These are phyloP conservation scores for Chytriomyces sp. DNA, from an alignment of 192 early-diverging fungal genomes.

Conservation along the genomic window DNA sequence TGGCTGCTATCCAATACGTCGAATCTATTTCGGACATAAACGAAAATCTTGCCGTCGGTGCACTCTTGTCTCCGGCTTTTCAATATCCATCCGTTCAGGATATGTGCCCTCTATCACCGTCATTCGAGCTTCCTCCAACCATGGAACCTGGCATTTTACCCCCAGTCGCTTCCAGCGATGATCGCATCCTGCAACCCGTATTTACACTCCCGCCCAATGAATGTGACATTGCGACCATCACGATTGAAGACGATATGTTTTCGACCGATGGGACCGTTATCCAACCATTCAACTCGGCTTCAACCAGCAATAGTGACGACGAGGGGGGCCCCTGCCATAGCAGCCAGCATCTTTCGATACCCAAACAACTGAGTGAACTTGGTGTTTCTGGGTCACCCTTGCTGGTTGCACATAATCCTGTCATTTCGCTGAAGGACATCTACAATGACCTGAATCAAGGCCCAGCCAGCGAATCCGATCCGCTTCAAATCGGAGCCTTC, in stretches of 20 bases:
- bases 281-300: not conserved
- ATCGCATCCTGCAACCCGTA: not conserved
- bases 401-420: not conserved
- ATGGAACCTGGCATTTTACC: not conserved
- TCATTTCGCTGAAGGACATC: conserved; percentile 28
- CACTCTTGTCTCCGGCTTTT: conserved; percentile 22
- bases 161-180: not conserved
- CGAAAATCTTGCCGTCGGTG: not conserved
- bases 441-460: conserved; percentile 1
- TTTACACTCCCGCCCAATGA: conserved; percentile 11
- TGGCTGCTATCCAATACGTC: not conserved
- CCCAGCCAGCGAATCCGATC: not conserved
- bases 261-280: not conserved
- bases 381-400: not conserved
- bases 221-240: not conserved
- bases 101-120: not conserved
- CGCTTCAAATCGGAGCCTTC: not conserved
- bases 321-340: not conserved
- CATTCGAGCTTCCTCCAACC: not conserved
- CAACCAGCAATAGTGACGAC: not conserved
- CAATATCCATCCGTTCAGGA: not conserved
- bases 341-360: not conserved
- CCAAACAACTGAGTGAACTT: too few species aligned
- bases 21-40: too few species aligned
- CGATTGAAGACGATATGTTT: conserved; percentile 11